Percentiles rank a stretch among this genome's conserved stretches.
Conservation (phyloP, 495 filamentous ascomycete genomes). For the Penicillium arizonense region DNA sequence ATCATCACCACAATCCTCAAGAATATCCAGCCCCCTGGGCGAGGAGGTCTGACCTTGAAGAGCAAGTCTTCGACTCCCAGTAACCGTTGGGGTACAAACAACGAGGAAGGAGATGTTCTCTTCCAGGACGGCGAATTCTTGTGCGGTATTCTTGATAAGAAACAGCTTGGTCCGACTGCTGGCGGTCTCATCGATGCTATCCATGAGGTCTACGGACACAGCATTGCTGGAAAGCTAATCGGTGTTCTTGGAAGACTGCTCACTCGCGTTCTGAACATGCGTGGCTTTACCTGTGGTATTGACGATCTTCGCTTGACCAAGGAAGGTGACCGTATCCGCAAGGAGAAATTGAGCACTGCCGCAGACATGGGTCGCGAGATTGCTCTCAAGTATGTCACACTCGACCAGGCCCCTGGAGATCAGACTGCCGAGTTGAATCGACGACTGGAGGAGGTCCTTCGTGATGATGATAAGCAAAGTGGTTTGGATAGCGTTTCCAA, state of each 20-base stretch:
- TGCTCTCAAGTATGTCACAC: slow-evolving; percentile 87
- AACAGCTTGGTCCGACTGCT: slow-evolving; percentile 82
- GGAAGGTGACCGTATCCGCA: slow-evolving; percentile 71
- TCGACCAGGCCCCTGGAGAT: slow-evolving; percentile 60
- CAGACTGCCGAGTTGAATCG: slow-evolving; percentile 68
- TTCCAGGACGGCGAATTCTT: slow-evolving; percentile 86
- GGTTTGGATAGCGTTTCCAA: slow-evolving; percentile 86
- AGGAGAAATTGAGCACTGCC: slow-evolving; percentile 66
- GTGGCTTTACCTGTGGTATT: slow-evolving; percentile 95
- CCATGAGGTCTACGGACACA: slow-evolving; percentile 91
- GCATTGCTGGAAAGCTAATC: slow-evolving; percentile 77
- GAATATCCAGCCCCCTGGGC: slow-evolving; percentile 77
- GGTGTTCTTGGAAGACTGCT: slow-evolving; percentile 86
- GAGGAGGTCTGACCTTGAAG: slow-evolving; percentile 74
- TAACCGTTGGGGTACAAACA: slow-evolving; percentile 73
- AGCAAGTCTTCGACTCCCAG: slow-evolving; percentile 73
- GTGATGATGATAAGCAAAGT: slow-evolving; percentile 86
- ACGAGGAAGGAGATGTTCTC: slow-evolving; percentile 72
- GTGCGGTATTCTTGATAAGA: slow-evolving; percentile 92
- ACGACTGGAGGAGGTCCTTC: slow-evolving; percentile 83
- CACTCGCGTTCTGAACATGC: slow-evolving; percentile 87
- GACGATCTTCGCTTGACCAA: slow-evolving; percentile 88
- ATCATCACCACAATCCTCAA: slow-evolving; percentile 89
- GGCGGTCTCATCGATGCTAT: slow-evolving; percentile 90
- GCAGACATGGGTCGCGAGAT: slow-evolving; percentile 76